Evolutionary conservation across 257 asterid genomes (phyloP), one percentile per base, ranked within the genome.

Genomic region (Lithospermum erythrorhizon): DNA sequence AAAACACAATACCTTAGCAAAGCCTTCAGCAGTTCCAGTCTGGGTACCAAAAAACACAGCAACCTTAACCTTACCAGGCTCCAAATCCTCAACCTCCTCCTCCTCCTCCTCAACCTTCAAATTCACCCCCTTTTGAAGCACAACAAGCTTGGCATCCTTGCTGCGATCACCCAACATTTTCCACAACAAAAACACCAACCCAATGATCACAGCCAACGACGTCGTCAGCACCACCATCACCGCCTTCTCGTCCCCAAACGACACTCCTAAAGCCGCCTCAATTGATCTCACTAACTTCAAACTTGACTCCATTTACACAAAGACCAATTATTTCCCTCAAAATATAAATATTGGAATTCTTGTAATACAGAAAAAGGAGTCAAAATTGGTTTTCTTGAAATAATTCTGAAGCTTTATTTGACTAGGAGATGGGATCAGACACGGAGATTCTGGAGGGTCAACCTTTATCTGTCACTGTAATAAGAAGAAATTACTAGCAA

Each of bases 1-100:
- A 32, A 32, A 25, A 51, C 18, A 0, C 27, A 17, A 32, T 67
- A 86, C 95, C 95, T 86, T 86, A 41, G 95, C 89, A 59, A 86
- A 86, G 17, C 95, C 89, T 77, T 86, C 91, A 47, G 95, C 95
- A 21, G 95, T 86, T 35, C 95, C 95, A 51, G 95, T 86, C 75
- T 86, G 95, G n/a, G 95, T 86, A 19, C 95, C 95, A 22, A 77
- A 86, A 58, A 83, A 79, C 51, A 86, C 80, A 19, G 87, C 66
- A 64, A 86, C 72, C 77, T 76, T 81, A 59, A 69, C 76, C 75
- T 83, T 86, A 24, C 74, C 81, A 55, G 87, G 85, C 17, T 70
- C 91, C 25, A 73, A 52, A 2, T 75, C 90, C 27, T 55, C 84
- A 25, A 77, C 87, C 62, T 79, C 90, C 49, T 80, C 82, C 58